Evolutionary conservation across 2,329 filamentous ascomycete genomes (phyloP), one percentile per base, ranked within the genome.

Genomic region (Epichloe coenophiala): DNA sequence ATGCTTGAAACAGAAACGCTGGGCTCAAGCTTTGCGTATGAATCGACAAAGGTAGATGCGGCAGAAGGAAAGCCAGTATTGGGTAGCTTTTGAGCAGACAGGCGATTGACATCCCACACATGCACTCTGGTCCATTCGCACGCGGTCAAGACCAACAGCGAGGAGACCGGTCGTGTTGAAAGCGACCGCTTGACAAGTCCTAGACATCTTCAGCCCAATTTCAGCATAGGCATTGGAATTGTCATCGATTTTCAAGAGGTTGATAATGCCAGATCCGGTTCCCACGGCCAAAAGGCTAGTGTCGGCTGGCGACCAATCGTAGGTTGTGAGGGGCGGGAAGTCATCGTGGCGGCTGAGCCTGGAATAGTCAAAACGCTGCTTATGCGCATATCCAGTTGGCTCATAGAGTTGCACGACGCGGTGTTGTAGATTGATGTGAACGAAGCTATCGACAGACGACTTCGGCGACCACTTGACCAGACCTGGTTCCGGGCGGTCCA

Each of bases 71-170:
- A 80, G 23, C 79, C 80, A 35, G 66, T 67, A 19, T 65, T 64
- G 15, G 63, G 67, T 36, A 70, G 62, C 57, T 73, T 73, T 64
- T 75, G 68, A 42, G 65, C 71, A 19, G 72, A 75, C 45, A 80
- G 71, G 39, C 79, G 78, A 57, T 78, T 83, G 50, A 89, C 75
- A 63, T 94, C 86, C 78, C 86, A 93, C 33, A 93, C 83, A 59
- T 91, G 87, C 46, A 58, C 85, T 89, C 55, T 84, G 80, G 61
- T 93, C 88, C 65, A 87, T 89, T 35, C 88, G 78, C 23, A 90
- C 86, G 58, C 86, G 77, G 59, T 93, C 88, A 48, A 93, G 71
- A 1, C 86, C 88, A 31, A 89, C 86, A 9, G 87, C 88, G 48
- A 94, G 70, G 51, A 86, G 73, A 17, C 84, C 83, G 5, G 73